These are phyloP conservation scores for Xylaria nigripes DNA, from an alignment of 495 filamentous ascomycete species.

Conservation along the genomic window DNA sequence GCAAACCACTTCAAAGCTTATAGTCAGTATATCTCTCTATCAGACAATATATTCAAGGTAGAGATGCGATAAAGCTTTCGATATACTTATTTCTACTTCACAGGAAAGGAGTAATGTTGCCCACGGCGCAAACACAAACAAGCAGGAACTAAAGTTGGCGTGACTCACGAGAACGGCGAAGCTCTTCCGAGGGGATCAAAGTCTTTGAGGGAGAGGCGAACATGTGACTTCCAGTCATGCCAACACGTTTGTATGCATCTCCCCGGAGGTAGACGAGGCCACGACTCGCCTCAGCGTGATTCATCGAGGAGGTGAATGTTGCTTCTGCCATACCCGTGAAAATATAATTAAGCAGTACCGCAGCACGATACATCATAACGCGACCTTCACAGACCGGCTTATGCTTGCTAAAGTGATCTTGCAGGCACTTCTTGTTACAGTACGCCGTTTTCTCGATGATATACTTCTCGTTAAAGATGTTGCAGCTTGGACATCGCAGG, in stretches of 20 bases:
- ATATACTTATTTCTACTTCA: too few relatives aligned
- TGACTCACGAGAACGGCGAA: constrained; percentile 1
- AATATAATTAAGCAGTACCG: neutral
- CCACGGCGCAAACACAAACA: neutral
- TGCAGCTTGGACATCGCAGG: neutral
- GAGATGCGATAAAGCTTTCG: too few relatives aligned
- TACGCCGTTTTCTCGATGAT: constrained; percentile 4
- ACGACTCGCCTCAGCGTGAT: neutral
- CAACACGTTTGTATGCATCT: neutral
- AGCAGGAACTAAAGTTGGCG: neutral
- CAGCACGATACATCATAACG: neutral
- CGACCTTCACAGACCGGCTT: neutral
- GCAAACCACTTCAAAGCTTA: neutral
- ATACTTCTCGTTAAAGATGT: neutral
- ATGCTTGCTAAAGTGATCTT: neutral
- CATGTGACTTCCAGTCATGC: constrained; percentile 6
- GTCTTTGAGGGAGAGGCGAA: constrained; percentile 4
- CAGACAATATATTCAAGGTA: neutral
- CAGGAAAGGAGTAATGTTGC: too few relatives aligned
- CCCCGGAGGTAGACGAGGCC: neutral
- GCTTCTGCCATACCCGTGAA: neutral
- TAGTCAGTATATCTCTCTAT: neutral
- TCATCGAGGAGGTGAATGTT: neutral
- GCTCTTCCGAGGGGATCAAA: neutral
- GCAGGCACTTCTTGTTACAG: constrained; percentile 7